Conservation (phyloP, 2,329 filamentous ascomycete genomes). For the Chaetomiaceae sp. region DNA sequence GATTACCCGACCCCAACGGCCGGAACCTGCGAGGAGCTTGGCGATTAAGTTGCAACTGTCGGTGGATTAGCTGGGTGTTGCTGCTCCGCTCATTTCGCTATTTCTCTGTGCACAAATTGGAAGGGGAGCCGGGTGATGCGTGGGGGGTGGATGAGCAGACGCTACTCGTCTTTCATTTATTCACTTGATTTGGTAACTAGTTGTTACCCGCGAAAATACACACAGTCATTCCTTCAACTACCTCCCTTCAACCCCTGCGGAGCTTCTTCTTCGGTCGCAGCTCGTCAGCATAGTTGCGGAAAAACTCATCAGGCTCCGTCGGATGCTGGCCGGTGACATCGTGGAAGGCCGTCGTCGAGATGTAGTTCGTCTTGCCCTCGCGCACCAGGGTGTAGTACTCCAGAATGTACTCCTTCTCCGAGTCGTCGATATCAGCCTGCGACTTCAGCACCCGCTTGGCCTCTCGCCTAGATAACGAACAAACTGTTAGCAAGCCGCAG, state of each 20-base stretch:
- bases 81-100: too few relatives aligned
- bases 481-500: not conserved
- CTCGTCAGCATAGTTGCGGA: conserved; percentile 38
- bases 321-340: conserved; percentile 42
- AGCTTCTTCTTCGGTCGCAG: conserved; percentile 34
- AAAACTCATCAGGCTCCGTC: conserved; percentile 43
- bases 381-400: conserved; percentile 48
- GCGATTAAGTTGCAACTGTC: too few relatives aligned
- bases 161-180: too few relatives aligned
- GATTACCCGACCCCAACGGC: too few relatives aligned
- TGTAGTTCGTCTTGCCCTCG: conserved; percentile 49
- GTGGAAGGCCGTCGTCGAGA: conserved; percentile 44
- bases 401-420: conserved; percentile 42
- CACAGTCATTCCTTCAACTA: too few relatives aligned
- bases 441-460: conserved; percentile 30
- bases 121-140: too few relatives aligned
- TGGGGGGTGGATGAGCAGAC: too few relatives aligned
- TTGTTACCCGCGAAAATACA: too few relatives aligned
- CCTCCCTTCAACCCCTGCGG: conserved; percentile 12
- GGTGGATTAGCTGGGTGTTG: too few relatives aligned
- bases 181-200: too few relatives aligned
- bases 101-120: too few relatives aligned
- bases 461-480: conserved; percentile 21
- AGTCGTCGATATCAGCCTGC: conserved; percentile 31
- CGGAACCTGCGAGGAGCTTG: too few relatives aligned